Conservation (phyloP, 345 rosid genomes). For the Dipteronia dyeriana region DNA sequence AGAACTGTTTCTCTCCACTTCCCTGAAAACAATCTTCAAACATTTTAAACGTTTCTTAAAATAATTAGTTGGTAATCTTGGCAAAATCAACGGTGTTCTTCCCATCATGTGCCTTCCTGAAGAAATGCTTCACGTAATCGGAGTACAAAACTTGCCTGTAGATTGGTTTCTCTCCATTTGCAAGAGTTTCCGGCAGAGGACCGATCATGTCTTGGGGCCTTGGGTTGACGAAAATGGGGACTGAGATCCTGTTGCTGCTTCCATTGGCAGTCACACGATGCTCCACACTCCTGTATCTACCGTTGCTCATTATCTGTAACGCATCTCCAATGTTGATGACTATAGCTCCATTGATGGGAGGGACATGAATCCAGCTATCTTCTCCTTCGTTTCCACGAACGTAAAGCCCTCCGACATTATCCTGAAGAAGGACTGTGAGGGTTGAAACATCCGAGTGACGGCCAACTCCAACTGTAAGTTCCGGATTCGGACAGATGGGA, state of each 20-base stretch:
- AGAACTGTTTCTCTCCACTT: no score
- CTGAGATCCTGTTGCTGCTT: constrained; percentile 26
- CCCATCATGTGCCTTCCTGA: constrained; percentile 39
- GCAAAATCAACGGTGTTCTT: constrained; percentile 34
- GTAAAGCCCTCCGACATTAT: constrained; percentile 30
- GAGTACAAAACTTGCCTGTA: constrained; percentile 30
- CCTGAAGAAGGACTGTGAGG: constrained; percentile 27
- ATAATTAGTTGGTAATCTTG: neutral
- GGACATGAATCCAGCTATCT: constrained; percentile 26
- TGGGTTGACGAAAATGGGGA: constrained; percentile 31
- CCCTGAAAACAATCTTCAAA: no score
- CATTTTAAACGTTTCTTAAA: no score
- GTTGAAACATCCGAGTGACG: constrained; percentile 27
- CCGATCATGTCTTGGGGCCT: constrained; percentile 15
- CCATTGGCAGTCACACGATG: constrained; percentile 25
- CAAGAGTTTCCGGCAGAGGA: constrained; percentile 28
- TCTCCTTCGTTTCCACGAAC: constrained; percentile 18
- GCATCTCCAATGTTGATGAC: constrained; percentile 34
- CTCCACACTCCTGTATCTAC: constrained; percentile 27
- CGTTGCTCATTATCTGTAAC: constrained; percentile 34
- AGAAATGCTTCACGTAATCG: constrained; percentile 40
- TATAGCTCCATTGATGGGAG: constrained; percentile 24
- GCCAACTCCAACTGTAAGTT: constrained; percentile 20
- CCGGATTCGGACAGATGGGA: constrained; percentile 27
- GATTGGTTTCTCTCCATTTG: constrained; percentile 19